Evolutionary conservation across 1,139 yeast genomes (phyloP).

Genomic region (Hyphopichia buzzinii): DNA sequence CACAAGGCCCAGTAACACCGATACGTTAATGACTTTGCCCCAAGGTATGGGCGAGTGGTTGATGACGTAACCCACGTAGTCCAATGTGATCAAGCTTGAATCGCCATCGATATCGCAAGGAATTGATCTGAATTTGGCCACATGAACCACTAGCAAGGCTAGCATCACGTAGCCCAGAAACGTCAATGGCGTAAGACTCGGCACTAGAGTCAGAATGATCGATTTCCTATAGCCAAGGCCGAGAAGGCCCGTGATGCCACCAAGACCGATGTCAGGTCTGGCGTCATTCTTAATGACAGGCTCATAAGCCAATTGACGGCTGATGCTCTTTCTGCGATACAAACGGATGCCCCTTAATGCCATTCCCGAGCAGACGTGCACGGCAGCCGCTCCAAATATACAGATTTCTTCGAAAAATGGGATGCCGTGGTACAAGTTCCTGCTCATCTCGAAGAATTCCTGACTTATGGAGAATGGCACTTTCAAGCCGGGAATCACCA

Average conservation of each 20-base stretch:
- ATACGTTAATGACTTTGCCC: slow-evolving; percentile 21
- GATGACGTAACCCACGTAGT: slow-evolving; percentile 50
- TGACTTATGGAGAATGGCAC: slow-evolving; percentile 47
- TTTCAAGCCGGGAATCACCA: slow-evolving; percentile 49
- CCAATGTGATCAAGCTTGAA: slow-evolving; percentile 53
- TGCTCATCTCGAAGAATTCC: slow-evolving; percentile 57
- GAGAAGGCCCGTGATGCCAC: slow-evolving; percentile 53
- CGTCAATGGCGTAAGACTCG: slow-evolving; percentile 46
- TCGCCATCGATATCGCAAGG: slow-evolving; percentile 65
- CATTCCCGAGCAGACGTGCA: slow-evolving; percentile 58
- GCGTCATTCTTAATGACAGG: slow-evolving; percentile 17
- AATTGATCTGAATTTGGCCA: slow-evolving; percentile 42
- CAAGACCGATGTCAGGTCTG: slow-evolving; percentile 53
- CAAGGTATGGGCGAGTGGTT: slow-evolving; percentile 16
- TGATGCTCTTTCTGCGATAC: slow-evolving; percentile 11
- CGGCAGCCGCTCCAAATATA: slow-evolving; percentile 45
- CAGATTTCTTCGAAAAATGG: slow-evolving; percentile 48
- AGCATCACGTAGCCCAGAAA: slow-evolving; percentile 59
- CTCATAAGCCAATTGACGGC: slow-evolving; percentile 10
- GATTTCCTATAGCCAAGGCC: slow-evolving; percentile 56
- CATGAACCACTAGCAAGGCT: slow-evolving; percentile 49
- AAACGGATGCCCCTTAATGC: slow-evolving; percentile 39
- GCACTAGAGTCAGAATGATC: slow-evolving; percentile 32
- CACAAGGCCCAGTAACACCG: slow-evolving; percentile 19
- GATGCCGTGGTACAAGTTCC: slow-evolving; percentile 57